Conservation (phyloP, 164 flowering plant genomes). For the Santalum album region DNA sequence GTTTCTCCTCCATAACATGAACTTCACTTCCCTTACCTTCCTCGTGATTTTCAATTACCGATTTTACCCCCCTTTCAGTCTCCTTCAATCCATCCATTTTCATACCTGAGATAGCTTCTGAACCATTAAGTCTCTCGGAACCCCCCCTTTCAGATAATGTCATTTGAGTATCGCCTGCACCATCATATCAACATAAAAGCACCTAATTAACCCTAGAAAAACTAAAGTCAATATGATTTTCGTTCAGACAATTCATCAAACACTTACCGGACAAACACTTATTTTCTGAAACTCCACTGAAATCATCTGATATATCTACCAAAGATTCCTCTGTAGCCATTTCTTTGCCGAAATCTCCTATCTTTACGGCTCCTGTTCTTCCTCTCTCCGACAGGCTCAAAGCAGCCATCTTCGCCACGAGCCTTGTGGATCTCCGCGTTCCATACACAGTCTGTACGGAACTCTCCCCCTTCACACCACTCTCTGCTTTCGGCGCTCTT, state of each 20-base stretch:
- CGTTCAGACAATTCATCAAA: background rate
- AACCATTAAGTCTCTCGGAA: slow-evolving; percentile 4
- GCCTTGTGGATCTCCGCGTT: slow-evolving; percentile 37
- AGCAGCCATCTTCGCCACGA: slow-evolving; percentile 27
- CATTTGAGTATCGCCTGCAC: background rate
- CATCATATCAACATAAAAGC: background rate
- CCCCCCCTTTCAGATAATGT: slow-evolving; percentile 1
- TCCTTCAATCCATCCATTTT: background rate
- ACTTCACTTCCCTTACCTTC: background rate
- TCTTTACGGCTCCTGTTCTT: slow-evolving; percentile 5
- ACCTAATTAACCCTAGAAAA: background rate
- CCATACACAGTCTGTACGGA: slow-evolving; percentile 20
- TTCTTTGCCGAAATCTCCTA: slow-evolving; percentile 14
- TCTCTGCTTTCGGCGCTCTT: slow-evolving; percentile 10
- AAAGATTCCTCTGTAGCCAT: background rate
- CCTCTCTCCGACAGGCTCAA: slow-evolving; percentile 14
- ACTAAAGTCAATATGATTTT: background rate
- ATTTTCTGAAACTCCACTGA: slow-evolving; percentile 3
- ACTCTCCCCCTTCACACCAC: background rate
- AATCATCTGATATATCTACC: background rate
- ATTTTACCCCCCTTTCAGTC: no score
- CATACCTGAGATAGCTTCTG: background rate
- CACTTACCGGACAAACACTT: slow-evolving; percentile 5
- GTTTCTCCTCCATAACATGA: background rate
- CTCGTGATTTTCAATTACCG: background rate